These are phyloP conservation scores for Globisporangium yorkense DNA, from an alignment of 352 stramenopile genomes.

Conservation along the genomic window DNA sequence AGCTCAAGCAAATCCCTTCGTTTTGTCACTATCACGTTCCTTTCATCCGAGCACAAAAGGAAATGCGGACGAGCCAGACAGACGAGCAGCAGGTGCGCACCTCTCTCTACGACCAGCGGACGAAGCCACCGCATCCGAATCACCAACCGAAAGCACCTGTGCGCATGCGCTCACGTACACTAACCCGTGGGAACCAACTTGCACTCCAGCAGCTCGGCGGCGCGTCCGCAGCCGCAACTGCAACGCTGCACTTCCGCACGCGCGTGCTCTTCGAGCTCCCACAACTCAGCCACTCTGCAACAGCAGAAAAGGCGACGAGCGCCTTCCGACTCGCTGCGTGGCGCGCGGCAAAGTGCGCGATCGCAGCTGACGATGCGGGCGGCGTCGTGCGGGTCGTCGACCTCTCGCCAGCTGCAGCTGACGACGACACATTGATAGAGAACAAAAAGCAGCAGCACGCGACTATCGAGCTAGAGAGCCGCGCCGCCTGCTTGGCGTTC, in stretches of 20 bases:
- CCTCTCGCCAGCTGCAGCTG: background rate
- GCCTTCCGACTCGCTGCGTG: background rate
- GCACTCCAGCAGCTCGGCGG: too few species aligned
- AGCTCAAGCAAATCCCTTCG: too few species aligned
- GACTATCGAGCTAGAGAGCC: slow-evolving; percentile 9
- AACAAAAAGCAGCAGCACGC: background rate
- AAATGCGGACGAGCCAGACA: too few species aligned
- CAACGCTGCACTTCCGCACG: background rate
- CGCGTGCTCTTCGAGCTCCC: slow-evolving; percentile 1
- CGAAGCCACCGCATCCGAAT: too few species aligned
- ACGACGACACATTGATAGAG: background rate
- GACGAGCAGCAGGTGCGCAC: too few species aligned
- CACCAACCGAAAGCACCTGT: too few species aligned
- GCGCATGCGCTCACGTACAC: too few species aligned
- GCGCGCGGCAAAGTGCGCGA: background rate
- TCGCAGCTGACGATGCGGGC: background rate
- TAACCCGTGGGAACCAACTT: too few species aligned
- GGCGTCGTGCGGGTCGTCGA: background rate
- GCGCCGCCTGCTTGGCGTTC: slow-evolving; percentile 23
- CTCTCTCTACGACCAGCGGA: too few species aligned
- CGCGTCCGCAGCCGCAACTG: too few species aligned
- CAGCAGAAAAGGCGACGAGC: background rate
- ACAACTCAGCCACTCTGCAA: background rate
- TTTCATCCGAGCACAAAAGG: too few species aligned
- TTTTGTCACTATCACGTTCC: too few species aligned